phyloP scores from a whole-genome alignment of 169 alveolate genomes.

The Eimeria necatrix region DNA sequence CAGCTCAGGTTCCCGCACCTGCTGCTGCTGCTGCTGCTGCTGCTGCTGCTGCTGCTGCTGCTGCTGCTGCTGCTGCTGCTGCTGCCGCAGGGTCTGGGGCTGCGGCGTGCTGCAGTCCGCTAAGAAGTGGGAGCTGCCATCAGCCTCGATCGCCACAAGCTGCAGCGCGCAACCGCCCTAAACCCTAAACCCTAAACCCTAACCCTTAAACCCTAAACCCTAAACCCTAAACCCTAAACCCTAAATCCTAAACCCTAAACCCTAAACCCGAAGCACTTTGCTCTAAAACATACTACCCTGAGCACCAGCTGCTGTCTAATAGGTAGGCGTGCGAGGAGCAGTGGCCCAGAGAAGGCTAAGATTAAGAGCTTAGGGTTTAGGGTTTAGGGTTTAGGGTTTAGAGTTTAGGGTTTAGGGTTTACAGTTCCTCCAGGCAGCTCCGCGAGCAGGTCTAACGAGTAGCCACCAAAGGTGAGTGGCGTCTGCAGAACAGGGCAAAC shows the following conservation, averaged over 20 bases:
- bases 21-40: background rate
- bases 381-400: background rate
- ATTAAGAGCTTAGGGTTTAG: background rate
- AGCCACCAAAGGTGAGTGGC: background rate
- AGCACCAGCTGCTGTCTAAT: no score
- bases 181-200: background rate
- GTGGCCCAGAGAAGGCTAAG: no score
- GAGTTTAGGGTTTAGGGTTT: background rate
- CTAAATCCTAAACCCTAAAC: conserved; percentile 11
- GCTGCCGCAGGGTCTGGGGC: background rate
- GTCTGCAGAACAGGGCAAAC: background rate
- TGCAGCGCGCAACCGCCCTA: conserved; percentile 16
- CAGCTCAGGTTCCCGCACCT: background rate
- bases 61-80: background rate
- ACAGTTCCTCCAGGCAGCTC: background rate
- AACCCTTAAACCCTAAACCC: background rate
- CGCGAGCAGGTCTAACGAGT: background rate
- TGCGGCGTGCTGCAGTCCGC: conserved; percentile 12
- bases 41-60: background rate
- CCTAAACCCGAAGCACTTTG: background rate
- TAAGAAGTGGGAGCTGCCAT: conserved; percentile 21
- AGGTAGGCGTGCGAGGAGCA: no score
- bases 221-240: background rate
- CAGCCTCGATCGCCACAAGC: conserved; percentile 32
- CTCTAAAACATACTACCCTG: background rate